Percentiles rank a stretch among this genome's conserved stretches.
phyloP scores from a whole-genome alignment of 805 yeast genomes.

The Zygotorulaspora florentina region DNA sequence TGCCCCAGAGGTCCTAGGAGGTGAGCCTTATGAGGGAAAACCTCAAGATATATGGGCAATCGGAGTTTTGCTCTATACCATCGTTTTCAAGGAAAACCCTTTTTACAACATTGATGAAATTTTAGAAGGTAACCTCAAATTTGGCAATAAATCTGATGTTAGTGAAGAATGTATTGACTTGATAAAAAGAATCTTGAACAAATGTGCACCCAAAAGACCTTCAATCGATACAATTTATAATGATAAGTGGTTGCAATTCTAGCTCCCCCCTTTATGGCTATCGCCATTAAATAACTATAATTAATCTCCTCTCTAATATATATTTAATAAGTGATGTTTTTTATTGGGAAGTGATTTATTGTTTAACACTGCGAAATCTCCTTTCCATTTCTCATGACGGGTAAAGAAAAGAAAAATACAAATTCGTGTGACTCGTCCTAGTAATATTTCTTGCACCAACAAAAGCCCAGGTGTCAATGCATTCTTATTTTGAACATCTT shows the following conservation, averaged over 20 bases:
- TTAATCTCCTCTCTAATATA: not conserved
- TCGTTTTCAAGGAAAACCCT: slow-evolving; percentile 91
- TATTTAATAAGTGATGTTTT: not conserved
- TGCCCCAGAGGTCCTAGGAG: slow-evolving; percentile 91
- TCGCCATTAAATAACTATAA: not conserved
- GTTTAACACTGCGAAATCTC: too few species aligned
- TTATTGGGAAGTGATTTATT: not conserved
- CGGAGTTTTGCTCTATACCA: slow-evolving; percentile 85
- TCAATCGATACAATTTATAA: slow-evolving; percentile 64
- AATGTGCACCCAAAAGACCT: slow-evolving; percentile 65
- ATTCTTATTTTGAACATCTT: too few species aligned
- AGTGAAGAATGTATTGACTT: slow-evolving; percentile 59
- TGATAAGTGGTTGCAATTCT: slow-evolving; percentile 60
- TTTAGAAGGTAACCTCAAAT: slow-evolving; percentile 77
- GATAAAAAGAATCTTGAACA: slow-evolving; percentile 61
- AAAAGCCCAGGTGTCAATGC: too few species aligned
- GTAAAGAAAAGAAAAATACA: too few species aligned
- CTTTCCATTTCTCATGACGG: too few species aligned
- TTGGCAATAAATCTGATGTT: slow-evolving; percentile 38
- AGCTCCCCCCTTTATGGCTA: not conserved
- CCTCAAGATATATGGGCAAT: slow-evolving; percentile 98
- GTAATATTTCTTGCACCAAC: too few species aligned
- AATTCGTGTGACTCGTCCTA: too few species aligned
- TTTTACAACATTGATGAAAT: slow-evolving; percentile 94
- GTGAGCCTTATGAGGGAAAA: slow-evolving; percentile 83